Evolutionary conservation across 371 early-diverging fungal species (phyloP).

Genomic region (Haplosporangium sp.): DNA sequence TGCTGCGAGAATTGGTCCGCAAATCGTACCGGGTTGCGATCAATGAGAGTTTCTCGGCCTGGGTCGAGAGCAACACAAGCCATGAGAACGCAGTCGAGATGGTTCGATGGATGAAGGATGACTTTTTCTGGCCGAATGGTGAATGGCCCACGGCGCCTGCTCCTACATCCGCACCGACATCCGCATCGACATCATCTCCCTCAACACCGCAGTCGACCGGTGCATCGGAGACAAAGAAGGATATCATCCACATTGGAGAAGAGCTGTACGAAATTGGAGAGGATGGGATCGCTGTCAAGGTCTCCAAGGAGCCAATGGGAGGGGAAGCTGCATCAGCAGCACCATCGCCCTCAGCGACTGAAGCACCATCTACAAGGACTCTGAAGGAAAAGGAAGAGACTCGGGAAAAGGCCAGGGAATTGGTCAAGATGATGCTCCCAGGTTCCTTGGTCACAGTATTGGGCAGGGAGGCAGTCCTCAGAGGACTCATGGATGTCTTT

Average conservation of each 20-base stretch:
- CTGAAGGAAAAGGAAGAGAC: conserved; percentile 36
- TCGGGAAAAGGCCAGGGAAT: conserved; percentile 36
- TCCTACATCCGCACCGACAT: not conserved
- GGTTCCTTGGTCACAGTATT: conserved; percentile 62
- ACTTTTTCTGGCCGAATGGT: conserved; percentile 50
- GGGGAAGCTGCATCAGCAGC: not conserved
- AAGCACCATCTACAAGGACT: conserved; percentile 8
- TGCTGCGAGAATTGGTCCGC: conserved; percentile 47
- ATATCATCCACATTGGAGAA: conserved; percentile 17
- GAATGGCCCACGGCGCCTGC: conserved; percentile 29
- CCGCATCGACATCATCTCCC: not conserved
- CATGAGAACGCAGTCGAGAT: conserved; percentile 42
- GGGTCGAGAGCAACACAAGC: conserved; percentile 41
- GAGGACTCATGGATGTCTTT: conserved; percentile 47
- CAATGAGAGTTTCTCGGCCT: conserved; percentile 47
- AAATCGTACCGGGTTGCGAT: conserved; percentile 51
- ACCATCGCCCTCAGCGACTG: not conserved
- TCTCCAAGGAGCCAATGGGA: not conserved
- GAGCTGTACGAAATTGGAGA: conserved; percentile 30
- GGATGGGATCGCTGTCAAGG: conserved; percentile 43
- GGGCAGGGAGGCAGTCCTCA: conserved; percentile 54
- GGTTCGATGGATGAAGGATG: conserved; percentile 54
- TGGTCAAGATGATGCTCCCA: conserved; percentile 43
- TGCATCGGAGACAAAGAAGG: conserved; percentile 2
- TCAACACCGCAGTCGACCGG: not conserved